Evolutionary conservation across 2,329 filamentous ascomycete genomes (phyloP), one percentile per base, ranked within the genome.

Genomic region (Fusarium sp.): DNA sequence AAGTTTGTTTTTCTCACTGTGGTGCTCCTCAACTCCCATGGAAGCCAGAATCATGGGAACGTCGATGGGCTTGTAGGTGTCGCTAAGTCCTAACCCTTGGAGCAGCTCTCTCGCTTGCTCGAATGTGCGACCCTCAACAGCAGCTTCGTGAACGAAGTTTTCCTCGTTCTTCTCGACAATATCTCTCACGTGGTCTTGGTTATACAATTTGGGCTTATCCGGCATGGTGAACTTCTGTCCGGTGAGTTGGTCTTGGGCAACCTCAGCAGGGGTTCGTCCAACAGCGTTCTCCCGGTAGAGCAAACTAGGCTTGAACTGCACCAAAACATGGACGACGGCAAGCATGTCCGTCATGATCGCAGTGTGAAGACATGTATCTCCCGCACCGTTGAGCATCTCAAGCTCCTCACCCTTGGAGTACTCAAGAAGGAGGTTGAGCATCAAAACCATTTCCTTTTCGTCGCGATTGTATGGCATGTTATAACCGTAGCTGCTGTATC

Each of bases 241-340:
- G 4, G 86, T 78, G 62, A 84, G 83, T 2, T 78, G 76, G 52
- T 91, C 88, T 50, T 86, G 81, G 0, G 89, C 87, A 48, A 92
- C 78, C 71, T 96, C 92, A 27, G 85, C 82, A 0, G 92, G 90
- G 0, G 92, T 96, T 17, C 87, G 84, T 3, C 93, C 93, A 0
- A 91, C 91, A 0, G 91, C 87, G 69, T 94, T 94, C 75, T 96
- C 93, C 22, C 89, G 86, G 69, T 87, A 84, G 1, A 93, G 79
- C 3, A 94, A 81, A 25, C 83, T 81, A 0, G 90, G 86, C 19
- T 86, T 82, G 67, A 80, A 80, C 11, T 85, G 79, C 13, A 94
- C 78, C 4, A 92, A 71, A 4, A 80, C 72, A 15, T 80, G 77
- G 39, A 80, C 71, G 2, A 84, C 68, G 35, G 72, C 74, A 9